phyloP scores from a whole-genome alignment of 2,329 filamentous ascomycete genomes.

The Fusarium pseudograminearum region DNA sequence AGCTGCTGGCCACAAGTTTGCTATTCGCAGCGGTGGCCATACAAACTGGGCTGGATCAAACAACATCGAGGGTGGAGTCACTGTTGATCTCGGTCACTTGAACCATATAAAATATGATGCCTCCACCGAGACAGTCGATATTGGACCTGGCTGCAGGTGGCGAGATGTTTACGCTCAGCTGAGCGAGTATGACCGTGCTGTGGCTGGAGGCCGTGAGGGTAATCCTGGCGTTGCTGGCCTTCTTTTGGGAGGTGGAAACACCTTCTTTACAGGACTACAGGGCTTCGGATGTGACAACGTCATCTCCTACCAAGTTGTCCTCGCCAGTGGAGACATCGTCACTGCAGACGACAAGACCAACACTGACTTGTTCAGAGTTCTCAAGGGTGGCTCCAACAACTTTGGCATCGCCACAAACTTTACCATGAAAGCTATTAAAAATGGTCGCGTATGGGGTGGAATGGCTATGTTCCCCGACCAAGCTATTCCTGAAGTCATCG shows the following conservation, averaged over 20 bases:
- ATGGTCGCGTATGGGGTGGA: constrained; percentile 33
- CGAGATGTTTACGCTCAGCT: constrained; percentile 2
- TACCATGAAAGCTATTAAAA: constrained; percentile 45
- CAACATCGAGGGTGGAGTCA: constrained; percentile 5
- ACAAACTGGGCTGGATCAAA: constrained; percentile 11
- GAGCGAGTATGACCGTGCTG: neutral
- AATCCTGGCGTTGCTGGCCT: constrained; percentile 12
- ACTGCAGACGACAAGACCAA: neutral
- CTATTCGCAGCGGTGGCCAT: constrained; percentile 10
- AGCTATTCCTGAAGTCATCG: constrained; percentile 20
- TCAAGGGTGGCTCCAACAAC: constrained; percentile 14
- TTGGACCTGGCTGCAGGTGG: constrained; percentile 16
- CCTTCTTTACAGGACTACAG: constrained; percentile 1
- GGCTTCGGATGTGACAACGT: constrained; percentile 20
- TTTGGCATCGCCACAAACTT: constrained; percentile 46
- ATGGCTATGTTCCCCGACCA: constrained; percentile 34
- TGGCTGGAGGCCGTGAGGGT: constrained; percentile 6
- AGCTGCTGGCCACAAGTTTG: constrained; percentile 8
- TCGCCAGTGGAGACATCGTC: neutral
- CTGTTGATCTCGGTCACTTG: constrained; percentile 8
- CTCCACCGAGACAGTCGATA: neutral
- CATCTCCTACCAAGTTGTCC: neutral
- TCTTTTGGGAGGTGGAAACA: constrained; percentile 7
- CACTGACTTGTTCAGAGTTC: neutral
- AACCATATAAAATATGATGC: neutral